A percentile compares a stretch with the other conserved stretches of the same genome.
These are phyloP conservation scores for Dryadomyces quercivorus DNA, from an alignment of 2,329 filamentous ascomycete species.

Conservation along the genomic window DNA sequence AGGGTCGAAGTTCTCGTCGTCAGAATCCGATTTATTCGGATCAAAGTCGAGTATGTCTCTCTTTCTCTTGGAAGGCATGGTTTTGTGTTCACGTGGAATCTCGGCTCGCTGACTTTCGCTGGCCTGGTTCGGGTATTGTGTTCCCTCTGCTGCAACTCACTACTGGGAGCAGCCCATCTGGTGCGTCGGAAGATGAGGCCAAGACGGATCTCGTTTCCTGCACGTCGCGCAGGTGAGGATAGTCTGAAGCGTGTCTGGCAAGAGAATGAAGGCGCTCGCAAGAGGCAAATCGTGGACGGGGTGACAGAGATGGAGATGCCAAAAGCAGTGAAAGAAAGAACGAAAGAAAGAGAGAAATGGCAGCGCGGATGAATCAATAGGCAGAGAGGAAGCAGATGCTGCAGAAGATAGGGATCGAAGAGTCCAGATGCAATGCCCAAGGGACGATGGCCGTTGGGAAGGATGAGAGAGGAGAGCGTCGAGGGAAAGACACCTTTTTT, in stretches of 20 bases:
- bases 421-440: too few species aligned
- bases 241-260: too few species aligned
- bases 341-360: neutral
- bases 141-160: neutral
- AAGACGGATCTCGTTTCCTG: too few species aligned
- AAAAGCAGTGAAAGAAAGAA: neutral
- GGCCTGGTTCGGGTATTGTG: neutral
- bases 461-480: too few species aligned
- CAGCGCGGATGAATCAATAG: neutral
- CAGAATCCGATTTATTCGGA: conserved; percentile 53
- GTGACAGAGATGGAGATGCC: neutral
- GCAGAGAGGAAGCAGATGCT: neutral
- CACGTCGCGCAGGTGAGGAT: too few species aligned
- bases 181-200: neutral
- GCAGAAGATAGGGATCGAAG: too few species aligned
- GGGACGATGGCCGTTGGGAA: too few species aligned
- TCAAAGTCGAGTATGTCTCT: conserved; percentile 46
- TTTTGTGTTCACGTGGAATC: conserved; percentile 5
- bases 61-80: conserved; percentile 44
- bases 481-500: neutral
- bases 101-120: neutral
- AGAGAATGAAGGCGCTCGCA: too few species aligned
- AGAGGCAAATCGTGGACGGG: neutral
- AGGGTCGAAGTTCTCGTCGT: conserved; percentile 55
- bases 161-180: neutral